Evolutionary conservation across 2,329 filamentous ascomycete genomes (phyloP), one percentile per base, ranked within the genome.

Genomic region (Karstenula rhodostoma): DNA sequence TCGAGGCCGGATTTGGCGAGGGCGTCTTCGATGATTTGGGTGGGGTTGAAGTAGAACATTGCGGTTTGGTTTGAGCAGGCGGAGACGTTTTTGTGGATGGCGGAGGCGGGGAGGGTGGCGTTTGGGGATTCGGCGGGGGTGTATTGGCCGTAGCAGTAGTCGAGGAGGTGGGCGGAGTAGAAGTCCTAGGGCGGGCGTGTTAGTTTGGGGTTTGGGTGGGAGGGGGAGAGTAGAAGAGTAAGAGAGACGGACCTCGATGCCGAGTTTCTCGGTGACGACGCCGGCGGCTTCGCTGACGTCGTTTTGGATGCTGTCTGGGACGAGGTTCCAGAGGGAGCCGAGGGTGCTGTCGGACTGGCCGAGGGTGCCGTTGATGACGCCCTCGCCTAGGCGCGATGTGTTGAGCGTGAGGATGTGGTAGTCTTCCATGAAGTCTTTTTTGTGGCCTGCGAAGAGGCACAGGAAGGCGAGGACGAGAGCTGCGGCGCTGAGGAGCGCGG

Each of bases 391-490:
- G 43, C 81, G 81, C 3, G 85, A 86, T 23, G 84, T 85, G 74
- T 88, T 88, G 65, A 89, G 79, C 4, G 85, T 87, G 40, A 89
- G 70, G 33, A 89, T 77, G 59, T 86, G 78, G 61, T 84, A 86
- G 56, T 84, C 78, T 62, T 87, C 82, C 75, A 90, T 82, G 66
- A 88, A 83, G 17, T 78, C 79, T 54, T 77, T 79, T 67, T 85
- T 86, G 40, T 83, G 81, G 40, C 87, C 87, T 1, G 87, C 87
- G 66, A 88, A 88, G 60, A 90, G 79, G 69, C 84, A 87, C 9
- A 89, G 79, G 66, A 89, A 82, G 19, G 82, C 82, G 46, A 90
- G 81, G 22, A 89, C 80, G 43, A 89, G 83, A 3, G 86, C 85
- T 32, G 80, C 82, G 25, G 84, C 79, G 61, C 83, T 81, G 63